These are phyloP conservation scores for Cercospora zeae-maydis DNA, from an alignment of 2,329 filamentous ascomycete genomes.

Conservation along the genomic window DNA sequence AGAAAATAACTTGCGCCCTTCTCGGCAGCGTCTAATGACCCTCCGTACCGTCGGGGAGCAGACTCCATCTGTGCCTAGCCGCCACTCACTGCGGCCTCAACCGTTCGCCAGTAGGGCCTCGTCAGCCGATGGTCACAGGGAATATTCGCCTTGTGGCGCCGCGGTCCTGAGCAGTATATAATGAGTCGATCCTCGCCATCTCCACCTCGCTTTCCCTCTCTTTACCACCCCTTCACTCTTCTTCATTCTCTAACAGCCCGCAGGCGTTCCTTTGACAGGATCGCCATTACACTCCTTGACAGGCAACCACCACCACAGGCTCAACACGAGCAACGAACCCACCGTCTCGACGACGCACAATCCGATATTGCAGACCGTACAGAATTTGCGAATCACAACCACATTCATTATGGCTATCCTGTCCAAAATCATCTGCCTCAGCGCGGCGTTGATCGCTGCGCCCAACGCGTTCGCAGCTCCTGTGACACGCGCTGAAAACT, in stretches of 20 bases:
- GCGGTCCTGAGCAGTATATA: not conserved
- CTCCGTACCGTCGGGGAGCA: not conserved
- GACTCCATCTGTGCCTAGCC: not conserved
- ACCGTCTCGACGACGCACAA: not conserved
- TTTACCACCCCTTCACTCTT: not conserved
- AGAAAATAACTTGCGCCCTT: not conserved
- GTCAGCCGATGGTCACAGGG: not conserved
- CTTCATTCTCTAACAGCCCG: not conserved
- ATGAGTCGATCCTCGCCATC: not conserved
- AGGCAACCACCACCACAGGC: not conserved
- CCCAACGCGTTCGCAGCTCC: constrained; percentile 8
- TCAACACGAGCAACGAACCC: not conserved
- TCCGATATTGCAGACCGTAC: not conserved
- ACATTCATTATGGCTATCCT: constrained; percentile 6
- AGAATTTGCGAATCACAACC: not conserved
- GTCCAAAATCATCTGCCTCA: constrained; percentile 3
- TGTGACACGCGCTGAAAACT: constrained; percentile 2
- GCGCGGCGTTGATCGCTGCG: not conserved
- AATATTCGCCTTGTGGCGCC: not conserved
- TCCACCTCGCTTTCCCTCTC: not conserved
- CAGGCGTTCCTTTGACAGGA: constrained; percentile 8
- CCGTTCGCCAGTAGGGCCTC: not conserved
- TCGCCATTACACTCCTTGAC: constrained; percentile 3
- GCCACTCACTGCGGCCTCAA: not conserved
- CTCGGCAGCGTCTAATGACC: not conserved